Evolutionary conservation across 108 stramenopile species (phyloP).

Genomic region (Skeletonema marinoi): DNA sequence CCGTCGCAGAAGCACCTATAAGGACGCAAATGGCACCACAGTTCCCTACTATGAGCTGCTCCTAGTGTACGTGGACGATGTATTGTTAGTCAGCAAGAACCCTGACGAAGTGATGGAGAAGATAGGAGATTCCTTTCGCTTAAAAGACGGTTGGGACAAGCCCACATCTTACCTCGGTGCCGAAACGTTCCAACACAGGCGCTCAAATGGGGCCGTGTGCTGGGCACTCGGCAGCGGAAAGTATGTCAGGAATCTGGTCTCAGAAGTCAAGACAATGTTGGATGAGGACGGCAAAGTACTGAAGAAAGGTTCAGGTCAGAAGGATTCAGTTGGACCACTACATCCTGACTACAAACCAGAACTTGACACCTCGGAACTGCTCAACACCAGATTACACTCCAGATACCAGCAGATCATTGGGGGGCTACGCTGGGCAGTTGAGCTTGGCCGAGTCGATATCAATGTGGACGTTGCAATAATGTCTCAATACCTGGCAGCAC

Average conservation of each 20-base stretch:
- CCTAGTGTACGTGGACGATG: constrained; percentile 16
- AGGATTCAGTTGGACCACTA: not conserved
- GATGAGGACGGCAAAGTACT: constrained; percentile 38
- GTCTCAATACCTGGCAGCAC: constrained; percentile 20
- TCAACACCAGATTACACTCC: constrained; percentile 1
- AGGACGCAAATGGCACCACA: not conserved
- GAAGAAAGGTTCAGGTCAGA: too few relatives aligned
- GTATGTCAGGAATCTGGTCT: constrained; percentile 20
- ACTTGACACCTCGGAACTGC: constrained; percentile 19
- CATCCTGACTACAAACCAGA: constrained; percentile 36
- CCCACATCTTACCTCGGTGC: constrained; percentile 33
- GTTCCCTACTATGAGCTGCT: constrained; percentile 19
- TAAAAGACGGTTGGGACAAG: not conserved
- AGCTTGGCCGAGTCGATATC: constrained; percentile 52
- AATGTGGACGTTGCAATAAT: constrained; percentile 37
- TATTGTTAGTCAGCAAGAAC: not conserved
- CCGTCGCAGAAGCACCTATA: not conserved
- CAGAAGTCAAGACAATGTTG: constrained; percentile 10
- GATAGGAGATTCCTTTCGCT: not conserved
- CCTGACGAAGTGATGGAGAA: constrained; percentile 3
- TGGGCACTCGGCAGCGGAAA: constrained; percentile 3
- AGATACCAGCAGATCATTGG: constrained; percentile 46
- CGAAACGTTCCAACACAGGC: constrained; percentile 4
- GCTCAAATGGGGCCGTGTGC: not conserved
- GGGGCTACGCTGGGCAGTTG: constrained; percentile 47